Evolutionary conservation across 768 basidiomycete species (phyloP).

Genomic region (Lentinula aciculospora): DNA sequence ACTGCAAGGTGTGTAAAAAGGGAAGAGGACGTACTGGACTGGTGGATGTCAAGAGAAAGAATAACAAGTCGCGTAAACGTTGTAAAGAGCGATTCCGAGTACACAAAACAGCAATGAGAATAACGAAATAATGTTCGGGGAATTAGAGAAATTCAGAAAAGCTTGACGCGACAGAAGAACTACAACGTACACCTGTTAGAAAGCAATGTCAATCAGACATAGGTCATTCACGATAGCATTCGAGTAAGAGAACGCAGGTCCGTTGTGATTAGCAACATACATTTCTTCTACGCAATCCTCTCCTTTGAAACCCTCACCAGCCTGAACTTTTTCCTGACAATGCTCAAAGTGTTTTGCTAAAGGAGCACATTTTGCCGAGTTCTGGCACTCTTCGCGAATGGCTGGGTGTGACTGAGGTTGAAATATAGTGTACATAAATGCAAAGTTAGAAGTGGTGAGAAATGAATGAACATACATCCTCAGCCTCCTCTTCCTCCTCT

Average conservation of each 20-base stretch:
- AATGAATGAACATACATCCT: slow-evolving; percentile 58
- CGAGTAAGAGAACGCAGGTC: slow-evolving; percentile 12
- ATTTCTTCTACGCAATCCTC: slow-evolving; percentile 94
- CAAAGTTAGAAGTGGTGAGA: background rate
- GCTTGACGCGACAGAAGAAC: no score
- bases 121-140: background rate
- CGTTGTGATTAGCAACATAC: slow-evolving; percentile 29
- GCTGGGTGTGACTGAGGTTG: slow-evolving; percentile 53
- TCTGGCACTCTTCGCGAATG: slow-evolving; percentile 73
- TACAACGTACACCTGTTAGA: slow-evolving; percentile 24
- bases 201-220: slow-evolving; percentile 13
- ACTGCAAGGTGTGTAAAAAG: slow-evolving; percentile 1
- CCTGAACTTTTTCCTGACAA: slow-evolving; percentile 82
- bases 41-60: background rate
- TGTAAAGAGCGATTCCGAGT: background rate
- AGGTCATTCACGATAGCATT: background rate
- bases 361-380: slow-evolving; percentile 57
- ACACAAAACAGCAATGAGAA: no score
- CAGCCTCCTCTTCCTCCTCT: slow-evolving; percentile 44
- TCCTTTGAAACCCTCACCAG: slow-evolving; percentile 78
- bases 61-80: background rate
- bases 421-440: background rate
- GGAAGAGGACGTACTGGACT: slow-evolving; percentile 59
- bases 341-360: slow-evolving; percentile 82
- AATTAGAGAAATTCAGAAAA: no score